Evolutionary conservation across 371 early-diverging fungal species (phyloP), one percentile per base, ranked within the genome.

Genomic region (Funneliformis caledonium): DNA sequence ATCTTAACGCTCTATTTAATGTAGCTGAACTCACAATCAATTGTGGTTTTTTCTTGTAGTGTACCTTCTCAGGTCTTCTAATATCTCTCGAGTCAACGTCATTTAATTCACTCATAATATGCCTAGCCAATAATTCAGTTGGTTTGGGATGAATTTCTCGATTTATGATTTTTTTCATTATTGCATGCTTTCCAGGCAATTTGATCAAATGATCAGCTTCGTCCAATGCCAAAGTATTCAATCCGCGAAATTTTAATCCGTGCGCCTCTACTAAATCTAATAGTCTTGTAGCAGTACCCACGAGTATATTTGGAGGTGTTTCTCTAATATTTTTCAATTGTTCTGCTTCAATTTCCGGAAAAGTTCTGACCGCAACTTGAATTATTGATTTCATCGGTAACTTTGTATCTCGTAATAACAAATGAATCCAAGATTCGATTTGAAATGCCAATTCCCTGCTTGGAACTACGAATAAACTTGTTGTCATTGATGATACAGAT

Each of bases 381-480:
- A 87, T 81, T 62, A 83, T 47, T 26, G 72, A 80, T 22, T 82
- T 78, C 12, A 86, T 16, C 5, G 81, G 81, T 33, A 82, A 75
- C 8, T n/a, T 45, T 5, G 52, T 14, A 22, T 81, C 33, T 4
- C 78, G 82, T 14, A 86, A 73, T 11, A 92, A 77, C 37, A 81
- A 77, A 7, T 83, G 75, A 0, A 89, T 75, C 93, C 92, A 92
- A 7, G 76, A 72, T 8, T 82, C 81, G 12, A 96, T 89, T 82
- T 98, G 99, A 19, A 89, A 80, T 2, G 96, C 97, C 10, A 98
- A 88, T 81, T 97, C 97, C 79, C 95, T 92, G 43, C 96, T 97
- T 2, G 96, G 96, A 9, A 92, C 95, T 56, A 97, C 82, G 50
- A 96, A 88, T 7, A 98, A 85, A 1, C 93, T 86, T 7, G 85